Evolutionary conservation across 352 stramenopile genomes (phyloP).

Genomic region (Globisporangium echinulatum): DNA sequence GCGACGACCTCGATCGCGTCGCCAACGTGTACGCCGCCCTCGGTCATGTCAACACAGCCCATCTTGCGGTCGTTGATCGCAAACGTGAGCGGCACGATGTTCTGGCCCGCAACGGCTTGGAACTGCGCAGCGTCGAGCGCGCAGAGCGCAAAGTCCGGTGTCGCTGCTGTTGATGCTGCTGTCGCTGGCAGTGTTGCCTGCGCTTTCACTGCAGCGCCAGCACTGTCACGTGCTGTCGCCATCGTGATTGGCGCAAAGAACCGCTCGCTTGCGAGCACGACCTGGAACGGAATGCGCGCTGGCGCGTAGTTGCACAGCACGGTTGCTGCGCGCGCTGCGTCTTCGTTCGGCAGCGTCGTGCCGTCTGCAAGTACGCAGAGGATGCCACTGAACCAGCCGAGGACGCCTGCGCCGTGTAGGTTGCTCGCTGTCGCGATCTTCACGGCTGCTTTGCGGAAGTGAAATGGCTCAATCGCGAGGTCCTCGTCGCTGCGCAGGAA

Average conservation of each 20-base stretch:
- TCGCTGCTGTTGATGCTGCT: conserved; percentile 1
- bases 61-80: conserved; percentile 57
- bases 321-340: conserved; percentile 26
- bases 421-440: conserved; percentile 47
- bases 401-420: conserved; percentile 33
- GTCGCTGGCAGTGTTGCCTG: conserved; percentile 2
- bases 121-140: conserved; percentile 54
- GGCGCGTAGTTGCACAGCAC: conserved; percentile 49
- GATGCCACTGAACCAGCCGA: conserved; percentile 39
- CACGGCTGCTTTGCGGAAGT: conserved; percentile 56
- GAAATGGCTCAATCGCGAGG: conserved; percentile 52
- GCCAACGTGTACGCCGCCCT: conserved; percentile 14
- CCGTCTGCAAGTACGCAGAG: conserved; percentile 50
- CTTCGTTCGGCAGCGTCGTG: conserved; percentile 35
- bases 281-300: conserved; percentile 34
- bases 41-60: conserved; percentile 22
- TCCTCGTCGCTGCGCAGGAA: conserved; percentile 49
- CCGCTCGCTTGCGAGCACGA: conserved; percentile 34
- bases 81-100: conserved; percentile 37
- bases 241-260: conserved; percentile 45
- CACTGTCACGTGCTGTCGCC: not conserved
- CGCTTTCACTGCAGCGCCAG: not conserved
- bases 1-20: conserved; percentile 46
- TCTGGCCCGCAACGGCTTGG: conserved; percentile 27
- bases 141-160: conserved; percentile 38